Evolutionary conservation across 129 eudicot species (phyloP).

Genomic region (Heracleum sosnowskyi): DNA sequence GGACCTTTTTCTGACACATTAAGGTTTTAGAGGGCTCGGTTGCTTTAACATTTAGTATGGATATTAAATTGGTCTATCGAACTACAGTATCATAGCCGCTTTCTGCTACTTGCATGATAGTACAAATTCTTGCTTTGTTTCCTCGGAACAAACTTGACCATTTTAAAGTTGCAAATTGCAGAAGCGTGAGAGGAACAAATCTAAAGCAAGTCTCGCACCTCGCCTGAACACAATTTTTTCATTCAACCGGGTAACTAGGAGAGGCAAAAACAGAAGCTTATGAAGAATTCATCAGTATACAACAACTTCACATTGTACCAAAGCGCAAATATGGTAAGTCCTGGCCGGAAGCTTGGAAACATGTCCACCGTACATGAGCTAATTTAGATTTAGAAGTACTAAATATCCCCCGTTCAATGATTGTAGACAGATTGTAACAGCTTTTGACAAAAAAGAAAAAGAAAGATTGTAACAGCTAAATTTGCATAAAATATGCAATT

Average conservation of each 20-base stretch:
- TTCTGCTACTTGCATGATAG: background rate
- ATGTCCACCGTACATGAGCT: too few species aligned
- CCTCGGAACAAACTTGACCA: background rate
- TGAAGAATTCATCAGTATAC: background rate
- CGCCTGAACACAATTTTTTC: slow-evolving; percentile 28
- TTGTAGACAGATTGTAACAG: too few species aligned
- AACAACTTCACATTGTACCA: background rate
- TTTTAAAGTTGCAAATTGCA: background rate
- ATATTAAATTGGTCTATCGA: background rate
- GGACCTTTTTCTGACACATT: too few species aligned
- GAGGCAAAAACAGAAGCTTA: slow-evolving; percentile 7
- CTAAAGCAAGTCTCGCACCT: slow-evolving; percentile 28
- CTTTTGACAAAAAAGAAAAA: too few species aligned
- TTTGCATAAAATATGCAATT: too few species aligned
- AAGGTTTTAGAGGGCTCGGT: too few species aligned
- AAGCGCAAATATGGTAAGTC: background rate
- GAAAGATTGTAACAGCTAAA: too few species aligned
- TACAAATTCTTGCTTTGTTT: background rate
- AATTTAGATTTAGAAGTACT: too few species aligned
- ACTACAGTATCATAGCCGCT: background rate
- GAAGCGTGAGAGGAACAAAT: slow-evolving; percentile 18
- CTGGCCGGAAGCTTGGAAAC: too few species aligned
- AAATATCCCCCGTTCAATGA: too few species aligned
- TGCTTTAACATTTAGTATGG: too few species aligned
- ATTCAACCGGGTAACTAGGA: background rate